Percentiles rank a stretch among this genome's conserved stretches.
Conservation (phyloP, 768 basidiomycete genomes). For the Russula griseocarnosa region DNA sequence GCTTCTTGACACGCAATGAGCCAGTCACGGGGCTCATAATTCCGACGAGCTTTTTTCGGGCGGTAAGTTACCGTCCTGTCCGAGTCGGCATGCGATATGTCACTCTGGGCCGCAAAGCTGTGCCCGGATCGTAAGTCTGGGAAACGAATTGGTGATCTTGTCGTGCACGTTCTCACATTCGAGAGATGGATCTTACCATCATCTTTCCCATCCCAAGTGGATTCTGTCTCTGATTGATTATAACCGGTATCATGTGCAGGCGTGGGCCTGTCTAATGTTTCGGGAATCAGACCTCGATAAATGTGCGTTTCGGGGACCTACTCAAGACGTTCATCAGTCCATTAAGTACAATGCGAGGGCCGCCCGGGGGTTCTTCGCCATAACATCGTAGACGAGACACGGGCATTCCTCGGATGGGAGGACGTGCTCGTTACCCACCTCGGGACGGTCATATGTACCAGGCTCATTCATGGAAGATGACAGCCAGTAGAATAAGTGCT, state of each 20-base stretch:
- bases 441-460: constrained; percentile 25
- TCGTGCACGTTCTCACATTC: not conserved
- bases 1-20: constrained; percentile 12
- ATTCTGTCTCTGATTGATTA: constrained; percentile 11
- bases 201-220: constrained; percentile 23
- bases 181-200: constrained; percentile 15
- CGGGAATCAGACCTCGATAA: constrained; percentile 23
- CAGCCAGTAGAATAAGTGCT: constrained; percentile 26
- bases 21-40: constrained; percentile 16
- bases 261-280: constrained; percentile 4
- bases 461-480: constrained; percentile 24
- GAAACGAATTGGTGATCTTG: not conserved
- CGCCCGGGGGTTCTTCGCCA: constrained; percentile 27
- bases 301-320: constrained; percentile 27
- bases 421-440: constrained; percentile 25
- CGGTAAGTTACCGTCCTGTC: constrained; percentile 15
- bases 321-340: constrained; percentile 25
- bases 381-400: constrained; percentile 23
- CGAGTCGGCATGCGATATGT: constrained; percentile 23
- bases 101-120: constrained; percentile 17
- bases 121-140: constrained; percentile 21
- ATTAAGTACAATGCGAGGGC: constrained; percentile 24
- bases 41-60: constrained; percentile 14
- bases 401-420: constrained; percentile 23
- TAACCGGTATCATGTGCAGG: not conserved